Conservation (phyloP, 495 filamentous ascomycete species). For the Parathielavia hyrcaniae region DNA sequence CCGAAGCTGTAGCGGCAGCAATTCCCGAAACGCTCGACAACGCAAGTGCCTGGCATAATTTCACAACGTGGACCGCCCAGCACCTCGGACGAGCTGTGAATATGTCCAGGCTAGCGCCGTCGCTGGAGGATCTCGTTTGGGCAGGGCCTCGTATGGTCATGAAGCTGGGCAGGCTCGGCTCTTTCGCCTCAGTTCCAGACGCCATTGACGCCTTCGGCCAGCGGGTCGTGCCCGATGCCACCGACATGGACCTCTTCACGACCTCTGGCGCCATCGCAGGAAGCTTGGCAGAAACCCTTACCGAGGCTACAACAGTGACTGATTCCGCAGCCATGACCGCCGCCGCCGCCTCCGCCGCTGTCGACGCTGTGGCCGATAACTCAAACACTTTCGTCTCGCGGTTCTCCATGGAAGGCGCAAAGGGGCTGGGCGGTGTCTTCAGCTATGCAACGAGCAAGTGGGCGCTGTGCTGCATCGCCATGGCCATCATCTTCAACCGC, state of each 20-base stretch:
- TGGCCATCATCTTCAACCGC: conserved; percentile 82
- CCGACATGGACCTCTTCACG: conserved; percentile 37
- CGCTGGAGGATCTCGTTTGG: conserved; percentile 51
- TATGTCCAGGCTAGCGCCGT: conserved; percentile 40
- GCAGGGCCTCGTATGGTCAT: conserved; percentile 59
- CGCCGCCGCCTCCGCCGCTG: conserved; percentile 25
- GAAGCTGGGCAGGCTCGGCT: conserved; percentile 55
- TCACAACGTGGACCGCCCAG: conserved; percentile 43
- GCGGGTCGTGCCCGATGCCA: conserved; percentile 54
- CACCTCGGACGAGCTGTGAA: conserved; percentile 39
- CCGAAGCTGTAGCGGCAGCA: conserved; percentile 20
- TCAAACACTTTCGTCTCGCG: conserved; percentile 39
- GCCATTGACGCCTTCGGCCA: conserved; percentile 58
- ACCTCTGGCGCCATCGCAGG: conserved; percentile 28
- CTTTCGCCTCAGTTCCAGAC: conserved; percentile 54
- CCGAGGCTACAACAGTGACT: conserved; percentile 26
- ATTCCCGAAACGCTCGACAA: conserved; percentile 29
- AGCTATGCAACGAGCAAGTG: conserved; percentile 89
- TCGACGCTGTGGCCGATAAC: conserved; percentile 33
- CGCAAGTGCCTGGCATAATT: conserved; percentile 42
- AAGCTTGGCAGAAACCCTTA: conserved; percentile 19
- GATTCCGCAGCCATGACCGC: conserved; percentile 5
- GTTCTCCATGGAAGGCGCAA: conserved; percentile 47
- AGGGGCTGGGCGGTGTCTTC: conserved; percentile 76
- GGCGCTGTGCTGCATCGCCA: conserved; percentile 79